A percentile compares a stretch with the other conserved stretches of the same genome.
phyloP scores from a whole-genome alignment of 306 rosid species.

The Quercus glauca region DNA sequence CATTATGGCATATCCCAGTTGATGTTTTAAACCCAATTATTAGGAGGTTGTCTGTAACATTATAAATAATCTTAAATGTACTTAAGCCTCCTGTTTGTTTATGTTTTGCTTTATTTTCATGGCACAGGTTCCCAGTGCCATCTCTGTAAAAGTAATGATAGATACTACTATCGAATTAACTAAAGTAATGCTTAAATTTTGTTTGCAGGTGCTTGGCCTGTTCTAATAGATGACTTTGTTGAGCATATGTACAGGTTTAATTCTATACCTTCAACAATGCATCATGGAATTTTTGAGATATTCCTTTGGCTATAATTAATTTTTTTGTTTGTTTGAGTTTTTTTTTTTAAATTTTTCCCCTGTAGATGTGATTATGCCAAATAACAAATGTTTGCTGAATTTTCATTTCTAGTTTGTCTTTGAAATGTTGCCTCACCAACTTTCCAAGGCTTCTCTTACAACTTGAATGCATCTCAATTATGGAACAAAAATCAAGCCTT shows the following conservation, averaged over 20 bases:
- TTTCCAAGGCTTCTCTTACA: background rate
- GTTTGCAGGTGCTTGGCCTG: slow-evolving; percentile 98
- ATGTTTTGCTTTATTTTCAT: background rate
- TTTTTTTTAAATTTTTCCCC: background rate
- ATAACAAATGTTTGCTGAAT: background rate
- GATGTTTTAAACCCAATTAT: background rate
- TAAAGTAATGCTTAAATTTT: background rate
- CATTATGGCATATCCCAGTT: background rate
- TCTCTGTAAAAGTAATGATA: background rate
- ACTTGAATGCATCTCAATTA: background rate
- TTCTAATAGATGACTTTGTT: slow-evolving; percentile 90
- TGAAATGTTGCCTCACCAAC: background rate
- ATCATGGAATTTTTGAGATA: slow-evolving; percentile 11
- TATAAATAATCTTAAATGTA: background rate
- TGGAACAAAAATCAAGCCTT: background rate
- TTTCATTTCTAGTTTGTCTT: background rate
- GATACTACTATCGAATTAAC: background rate
- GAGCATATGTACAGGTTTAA: slow-evolving; percentile 95
- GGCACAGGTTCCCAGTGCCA: background rate
- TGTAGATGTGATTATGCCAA: background rate
- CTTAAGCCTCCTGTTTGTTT: background rate
- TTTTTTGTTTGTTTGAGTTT: background rate
- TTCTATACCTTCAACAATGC: slow-evolving; percentile 20
- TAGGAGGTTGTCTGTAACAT: background rate
- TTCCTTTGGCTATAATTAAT: background rate